Conservation (phyloP, 495 filamentous ascomycete genomes). For the Sphaerosporella brunnea region DNA sequence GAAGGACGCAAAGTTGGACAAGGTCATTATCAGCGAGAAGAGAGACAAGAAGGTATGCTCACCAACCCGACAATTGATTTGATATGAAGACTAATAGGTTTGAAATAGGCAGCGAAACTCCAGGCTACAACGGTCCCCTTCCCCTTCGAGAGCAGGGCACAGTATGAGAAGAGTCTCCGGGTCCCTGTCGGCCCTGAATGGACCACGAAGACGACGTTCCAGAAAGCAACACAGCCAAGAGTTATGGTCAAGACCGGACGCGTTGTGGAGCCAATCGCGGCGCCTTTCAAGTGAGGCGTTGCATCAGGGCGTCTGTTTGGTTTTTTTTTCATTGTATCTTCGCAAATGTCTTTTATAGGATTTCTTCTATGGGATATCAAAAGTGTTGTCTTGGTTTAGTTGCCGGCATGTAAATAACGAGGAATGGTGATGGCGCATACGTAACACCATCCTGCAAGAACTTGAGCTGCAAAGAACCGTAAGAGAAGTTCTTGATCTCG, state of each 20-base stretch:
- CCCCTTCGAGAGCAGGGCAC: conserved; percentile 64
- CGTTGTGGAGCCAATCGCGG: conserved; percentile 67
- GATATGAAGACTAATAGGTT: too few relatives aligned
- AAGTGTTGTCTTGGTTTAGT: too few relatives aligned
- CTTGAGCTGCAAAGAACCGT: too few relatives aligned
- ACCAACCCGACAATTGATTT: too few relatives aligned
- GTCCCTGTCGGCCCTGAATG: conserved; percentile 86
- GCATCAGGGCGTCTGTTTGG: too few relatives aligned
- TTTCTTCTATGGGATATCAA: too few relatives aligned
- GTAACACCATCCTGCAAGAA: too few relatives aligned
- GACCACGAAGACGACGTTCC: conserved; percentile 84
- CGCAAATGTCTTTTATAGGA: too few relatives aligned
- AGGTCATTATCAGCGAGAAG: conserved; percentile 89
- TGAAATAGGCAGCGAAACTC: conserved; percentile 60
- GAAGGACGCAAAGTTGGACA: conserved; percentile 62
- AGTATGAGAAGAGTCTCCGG: conserved; percentile 80
- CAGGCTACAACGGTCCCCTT: conserved; percentile 66
- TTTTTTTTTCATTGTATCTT: too few relatives aligned
- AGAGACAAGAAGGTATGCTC: conserved; percentile 60
- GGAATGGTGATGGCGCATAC: too few relatives aligned
- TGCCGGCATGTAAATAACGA: too few relatives aligned
- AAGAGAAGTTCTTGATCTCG: too few relatives aligned
- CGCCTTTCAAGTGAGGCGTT: conserved; percentile 22
- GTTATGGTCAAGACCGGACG: conserved; percentile 75
- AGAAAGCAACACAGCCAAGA: conserved; percentile 74